A percentile compares a stretch with the other conserved stretches of the same genome.
Conservation (phyloP, 169 alveolate species). For the Besnoitia besnoiti region DNA sequence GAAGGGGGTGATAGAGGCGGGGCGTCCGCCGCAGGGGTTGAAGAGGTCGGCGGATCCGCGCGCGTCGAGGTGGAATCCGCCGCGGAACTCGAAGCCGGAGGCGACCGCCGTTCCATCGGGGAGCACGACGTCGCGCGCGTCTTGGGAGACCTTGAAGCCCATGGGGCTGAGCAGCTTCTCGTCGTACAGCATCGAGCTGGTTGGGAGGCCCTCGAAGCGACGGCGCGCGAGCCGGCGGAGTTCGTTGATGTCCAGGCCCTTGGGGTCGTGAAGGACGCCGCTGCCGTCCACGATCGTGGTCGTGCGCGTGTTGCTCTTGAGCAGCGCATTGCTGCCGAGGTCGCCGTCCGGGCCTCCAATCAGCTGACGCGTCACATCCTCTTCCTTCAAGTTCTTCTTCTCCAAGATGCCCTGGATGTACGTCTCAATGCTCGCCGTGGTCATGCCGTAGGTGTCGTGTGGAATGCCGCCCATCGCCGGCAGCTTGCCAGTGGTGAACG, state of each 20-base stretch:
- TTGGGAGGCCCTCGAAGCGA: constrained; percentile 49
- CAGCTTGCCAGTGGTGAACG: constrained; percentile 88
- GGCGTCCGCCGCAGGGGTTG: constrained; percentile 92
- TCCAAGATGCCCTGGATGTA: constrained; percentile 68
- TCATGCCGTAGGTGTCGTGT: constrained; percentile 88
- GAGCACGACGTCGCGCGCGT: constrained; percentile 60
- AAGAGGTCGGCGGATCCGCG: constrained; percentile 81
- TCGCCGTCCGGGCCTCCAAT: constrained; percentile 93
- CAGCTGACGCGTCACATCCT: constrained; percentile 80
- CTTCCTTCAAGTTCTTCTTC: constrained; percentile 77
- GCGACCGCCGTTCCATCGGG: constrained; percentile 81
- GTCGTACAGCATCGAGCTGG: constrained; percentile 76
- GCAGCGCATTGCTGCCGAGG: constrained; percentile 86
- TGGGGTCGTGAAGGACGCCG: constrained; percentile 87
- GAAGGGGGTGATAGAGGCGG: constrained; percentile 80
- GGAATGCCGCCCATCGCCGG: constrained; percentile 89
- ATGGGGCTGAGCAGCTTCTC: constrained; percentile 71
- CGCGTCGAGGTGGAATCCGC: constrained; percentile 77
- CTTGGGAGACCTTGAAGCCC: constrained; percentile 75
- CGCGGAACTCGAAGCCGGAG: constrained; percentile 83
- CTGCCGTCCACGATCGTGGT: constrained; percentile 86
- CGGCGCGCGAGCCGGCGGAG: constrained; percentile 29
- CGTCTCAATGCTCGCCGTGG: constrained; percentile 77
- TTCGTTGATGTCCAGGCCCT: constrained; percentile 72
- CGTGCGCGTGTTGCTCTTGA: constrained; percentile 81